phyloP scores from a whole-genome alignment of 1,284 basidiomycete genomes.

The Moniliophthora roreri region DNA sequence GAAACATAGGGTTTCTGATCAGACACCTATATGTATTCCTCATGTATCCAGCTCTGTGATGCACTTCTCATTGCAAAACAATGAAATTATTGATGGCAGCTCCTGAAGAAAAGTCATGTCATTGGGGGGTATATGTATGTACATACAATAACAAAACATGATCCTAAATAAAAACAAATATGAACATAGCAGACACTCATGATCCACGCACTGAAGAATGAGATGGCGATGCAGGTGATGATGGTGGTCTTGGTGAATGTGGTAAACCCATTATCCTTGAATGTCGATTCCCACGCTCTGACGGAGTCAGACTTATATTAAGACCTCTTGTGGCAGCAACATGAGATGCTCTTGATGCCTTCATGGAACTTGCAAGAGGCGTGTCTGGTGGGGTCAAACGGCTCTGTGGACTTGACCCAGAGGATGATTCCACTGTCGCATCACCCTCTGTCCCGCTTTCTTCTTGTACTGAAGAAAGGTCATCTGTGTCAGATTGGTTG shows the following conservation, averaged over 20 bases:
- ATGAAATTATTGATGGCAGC: too few species aligned
- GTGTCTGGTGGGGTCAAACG: constrained; percentile 34
- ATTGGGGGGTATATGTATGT: too few species aligned
- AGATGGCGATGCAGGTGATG: constrained; percentile 28
- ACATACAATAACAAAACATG: too few species aligned
- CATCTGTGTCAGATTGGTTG: constrained; percentile 66
- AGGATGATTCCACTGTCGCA: constrained; percentile 45
- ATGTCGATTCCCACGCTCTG: constrained; percentile 58
- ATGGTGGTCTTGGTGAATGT: constrained; percentile 53
- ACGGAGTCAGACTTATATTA: constrained; percentile 50
- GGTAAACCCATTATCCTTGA: constrained; percentile 66
- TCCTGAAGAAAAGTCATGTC: too few species aligned
- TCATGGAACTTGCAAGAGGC: constrained; percentile 31
- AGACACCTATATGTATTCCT: too few species aligned
- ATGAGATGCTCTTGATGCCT: constrained; percentile 52
- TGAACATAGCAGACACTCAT: background rate
- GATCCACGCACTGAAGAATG: constrained; percentile 1
- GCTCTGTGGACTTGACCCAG: constrained; percentile 41
- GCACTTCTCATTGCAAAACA: too few species aligned
- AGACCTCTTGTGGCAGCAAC: constrained; percentile 70
- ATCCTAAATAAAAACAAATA: too few species aligned
- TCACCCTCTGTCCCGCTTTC: constrained; percentile 72
- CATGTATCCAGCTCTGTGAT: too few species aligned
- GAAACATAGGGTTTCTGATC: too few species aligned
- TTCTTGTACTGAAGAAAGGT: constrained; percentile 55